Base-by-base conservation (phyloP, 148 eudicot genomes). In the Nepenthes gracilis region DNA sequence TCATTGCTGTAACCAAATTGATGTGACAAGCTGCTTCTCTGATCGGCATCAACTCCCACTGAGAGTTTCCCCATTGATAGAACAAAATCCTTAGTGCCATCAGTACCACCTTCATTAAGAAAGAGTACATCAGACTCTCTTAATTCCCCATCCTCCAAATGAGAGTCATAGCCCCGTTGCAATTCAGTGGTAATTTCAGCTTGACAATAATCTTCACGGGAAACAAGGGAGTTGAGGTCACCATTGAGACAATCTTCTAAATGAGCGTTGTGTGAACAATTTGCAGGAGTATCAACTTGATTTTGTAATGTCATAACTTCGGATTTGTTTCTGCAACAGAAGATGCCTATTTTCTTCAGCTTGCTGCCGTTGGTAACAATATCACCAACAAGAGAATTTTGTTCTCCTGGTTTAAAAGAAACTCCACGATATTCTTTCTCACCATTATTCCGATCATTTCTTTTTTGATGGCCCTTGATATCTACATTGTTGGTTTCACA, bases 111-210 rank as follows among this genome's bases (percentile, higher is more conserved):
- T 34, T 79, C 82, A 66, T 75, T 82, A 2, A 74, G 82, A n/a
- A 68, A 60, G 12, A 49, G 6, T 49, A 6, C 53, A 3, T 5
- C 15, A 63, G 83, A 67, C 64, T 81, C 87, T 75, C 87, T 77
- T 47, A 87, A 66, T 60, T 87, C 95, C 35, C 87, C 90, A 76
- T 87, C 95, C 68, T 84, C 95, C 47, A 80, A 76, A 32, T 88
- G 80, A 70, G 87, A 84, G 64, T 87, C 95, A 74, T 72, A 83
- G 61, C 78, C 87, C 40, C 65, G 64, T 64, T 75, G 73, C 34
- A 64, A 51, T 48, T 57, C 60, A 37, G 67, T 47, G 3, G 10
- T n/a, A 58, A 48, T 57, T 55, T 13, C 69, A 52, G 58, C 62
- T 43, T 48, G 62, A 66, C 45, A 38, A 56, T 49, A 68, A 15